Conservation (phyloP, 768 basidiomycete genomes). For the Suillus brevipes region DNA sequence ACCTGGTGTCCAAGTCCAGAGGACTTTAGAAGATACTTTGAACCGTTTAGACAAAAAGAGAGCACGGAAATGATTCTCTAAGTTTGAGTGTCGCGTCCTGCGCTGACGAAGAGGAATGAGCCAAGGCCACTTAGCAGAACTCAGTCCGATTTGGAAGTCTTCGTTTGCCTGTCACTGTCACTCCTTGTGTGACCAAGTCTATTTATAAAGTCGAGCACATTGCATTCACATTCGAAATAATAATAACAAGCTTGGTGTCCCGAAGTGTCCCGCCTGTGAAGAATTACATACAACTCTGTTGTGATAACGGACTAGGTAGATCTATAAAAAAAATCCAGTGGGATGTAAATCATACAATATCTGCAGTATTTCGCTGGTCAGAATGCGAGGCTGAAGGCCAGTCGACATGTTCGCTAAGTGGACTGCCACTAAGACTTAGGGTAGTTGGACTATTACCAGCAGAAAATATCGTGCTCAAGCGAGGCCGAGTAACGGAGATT, state of each 20-base stretch:
- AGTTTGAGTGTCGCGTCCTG: slow-evolving; percentile 35
- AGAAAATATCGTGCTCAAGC: slow-evolving; percentile 8
- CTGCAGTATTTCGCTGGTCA: neutral
- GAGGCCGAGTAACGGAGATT: neutral
- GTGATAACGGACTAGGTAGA: neutral
- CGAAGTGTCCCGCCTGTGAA: neutral
- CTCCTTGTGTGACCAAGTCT: neutral
- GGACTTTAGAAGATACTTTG: neutral
- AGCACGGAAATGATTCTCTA: slow-evolving; percentile 15
- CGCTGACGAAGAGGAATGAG: slow-evolving; percentile 32
- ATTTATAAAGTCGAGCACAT: neutral
- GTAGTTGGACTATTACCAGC: neutral
- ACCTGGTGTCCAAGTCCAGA: slow-evolving; percentile 2
- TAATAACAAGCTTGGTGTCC: too few relatives aligned
- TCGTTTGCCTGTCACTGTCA: slow-evolving; percentile 10
- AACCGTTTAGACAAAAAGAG: slow-evolving; percentile 13
- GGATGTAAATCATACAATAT: neutral
- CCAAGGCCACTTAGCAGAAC: slow-evolving; percentile 8
- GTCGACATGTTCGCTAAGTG: neutral
- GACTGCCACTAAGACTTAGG: slow-evolving; percentile 1
- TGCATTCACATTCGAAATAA: neutral
- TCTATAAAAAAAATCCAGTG: too few relatives aligned
- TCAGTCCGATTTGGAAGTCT: slow-evolving; percentile 33
- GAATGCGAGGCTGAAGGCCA: neutral
- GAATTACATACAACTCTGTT: neutral